Base-by-base conservation (phyloP, 495 filamentous ascomycete genomes). In the Lophium mytilinum region DNA sequence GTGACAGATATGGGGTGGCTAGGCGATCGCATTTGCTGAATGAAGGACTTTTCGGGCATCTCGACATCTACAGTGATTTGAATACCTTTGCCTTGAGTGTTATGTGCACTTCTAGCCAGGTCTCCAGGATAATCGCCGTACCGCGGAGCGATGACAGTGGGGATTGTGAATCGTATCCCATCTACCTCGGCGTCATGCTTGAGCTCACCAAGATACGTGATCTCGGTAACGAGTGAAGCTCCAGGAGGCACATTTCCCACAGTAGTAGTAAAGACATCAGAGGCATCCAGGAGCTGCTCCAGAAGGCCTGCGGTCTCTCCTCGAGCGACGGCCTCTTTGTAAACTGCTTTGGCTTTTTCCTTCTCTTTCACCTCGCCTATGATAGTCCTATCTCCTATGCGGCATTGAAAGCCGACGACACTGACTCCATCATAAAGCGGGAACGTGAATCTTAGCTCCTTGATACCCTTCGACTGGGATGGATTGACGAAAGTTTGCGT, bases 351-450 rank as follows among this genome's bases (percentile, higher is more conserved):
- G 4, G 85, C 85, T 56, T 81, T 67, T 14, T 66, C 66, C 53
- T 79, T 80, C 59, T 85, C 77, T 63, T 86, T 82, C 36, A 88
- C 82, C 5, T 82, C 57, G n/a, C 85, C 81, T 1, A 64, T 69
- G 30, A 88, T 78, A 7, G 68, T 64, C 9, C 70, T 70, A 21
- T 76, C 70, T 37, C 71, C 73, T 50, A 88, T 71, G 11, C 71
- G 73, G 62, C 80, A 83, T 1, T 71, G 75, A 55, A 88, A 88
- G 33, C 71, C 73, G 17, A 83, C 81, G 4, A 88, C 79, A 15
- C 80, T 81, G 0, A 84, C 78, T 17, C 83, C 83, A 62, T 85
- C 80, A 61, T 83, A 86, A 7, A 88, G 73, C 0, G 86, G 86
- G 59, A 88, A 88, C 0, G 75, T 74, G 68, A 88, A 88, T 24